Conservation (phyloP, 257 asterid genomes). For the Solanum pimpinellifolium region DNA sequence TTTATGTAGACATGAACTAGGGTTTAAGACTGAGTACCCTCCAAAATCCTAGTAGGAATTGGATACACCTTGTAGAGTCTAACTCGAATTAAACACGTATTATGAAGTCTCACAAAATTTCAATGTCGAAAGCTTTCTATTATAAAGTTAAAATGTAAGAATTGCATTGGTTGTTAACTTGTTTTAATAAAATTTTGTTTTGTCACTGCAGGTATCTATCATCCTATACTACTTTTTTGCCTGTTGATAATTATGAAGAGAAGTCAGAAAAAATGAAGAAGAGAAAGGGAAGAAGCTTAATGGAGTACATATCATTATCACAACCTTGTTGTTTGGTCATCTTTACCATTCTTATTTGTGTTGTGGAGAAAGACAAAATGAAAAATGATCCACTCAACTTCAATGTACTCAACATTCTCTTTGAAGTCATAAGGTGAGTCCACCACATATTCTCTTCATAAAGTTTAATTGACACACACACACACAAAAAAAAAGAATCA, state of each 20-base stretch:
- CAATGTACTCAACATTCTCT: constrained; percentile 25
- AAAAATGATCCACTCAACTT: constrained; percentile 48
- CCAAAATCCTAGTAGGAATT: not conserved
- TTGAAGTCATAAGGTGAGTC: constrained; percentile 42
- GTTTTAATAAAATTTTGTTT: not conserved
- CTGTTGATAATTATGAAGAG: not conserved
- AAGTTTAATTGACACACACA: not conserved
- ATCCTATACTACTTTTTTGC: constrained; percentile 27
- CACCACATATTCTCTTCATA: not conserved
- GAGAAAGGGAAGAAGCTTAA: not conserved
- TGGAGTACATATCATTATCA: constrained; percentile 21
- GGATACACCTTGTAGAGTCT: not conserved
- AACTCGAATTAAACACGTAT: not conserved
- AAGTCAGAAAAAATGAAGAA: not conserved
- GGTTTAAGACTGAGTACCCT: not conserved
- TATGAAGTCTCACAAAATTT: too few species aligned
- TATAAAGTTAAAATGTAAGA: not conserved
- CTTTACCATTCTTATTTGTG: constrained; percentile 30
- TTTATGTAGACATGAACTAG: not conserved
- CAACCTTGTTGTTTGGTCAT: constrained; percentile 29
- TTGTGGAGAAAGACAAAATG: constrained; percentile 30
- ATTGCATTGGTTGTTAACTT: not conserved
- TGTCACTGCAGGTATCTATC: constrained; percentile 44
- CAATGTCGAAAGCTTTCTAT: not conserved
- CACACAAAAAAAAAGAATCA: too few species aligned